These are phyloP conservation scores for Papiliotrema flavescens DNA, from an alignment of 1,284 basidiomycete species.

Conservation along the genomic window DNA sequence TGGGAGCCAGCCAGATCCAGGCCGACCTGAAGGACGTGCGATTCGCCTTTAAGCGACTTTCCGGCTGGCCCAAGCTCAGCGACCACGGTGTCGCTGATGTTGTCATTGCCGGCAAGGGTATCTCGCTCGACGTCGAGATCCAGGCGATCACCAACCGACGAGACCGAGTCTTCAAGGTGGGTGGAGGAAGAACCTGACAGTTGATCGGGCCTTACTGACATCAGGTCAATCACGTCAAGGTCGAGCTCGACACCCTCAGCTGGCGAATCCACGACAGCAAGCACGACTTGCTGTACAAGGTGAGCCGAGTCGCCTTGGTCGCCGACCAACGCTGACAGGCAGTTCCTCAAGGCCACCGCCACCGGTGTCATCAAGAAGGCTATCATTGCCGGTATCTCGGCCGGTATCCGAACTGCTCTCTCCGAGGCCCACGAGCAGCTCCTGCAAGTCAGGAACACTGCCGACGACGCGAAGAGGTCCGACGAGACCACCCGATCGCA, in stretches of 20 bases:
- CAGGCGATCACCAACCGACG: slow-evolving; percentile 45
- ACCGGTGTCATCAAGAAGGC: slow-evolving; percentile 80
- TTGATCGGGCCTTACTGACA: too few relatives aligned
- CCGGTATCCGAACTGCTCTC: slow-evolving; percentile 71
- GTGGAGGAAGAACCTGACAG: too few relatives aligned
- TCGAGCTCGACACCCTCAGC: slow-evolving; percentile 67
- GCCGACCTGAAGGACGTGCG: slow-evolving; percentile 80
- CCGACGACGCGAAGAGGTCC: slow-evolving; percentile 60
- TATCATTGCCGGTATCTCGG: slow-evolving; percentile 75
- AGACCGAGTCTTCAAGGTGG: slow-evolving; percentile 35
- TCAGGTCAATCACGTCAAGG: slow-evolving; percentile 55
- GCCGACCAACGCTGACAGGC: neutral
- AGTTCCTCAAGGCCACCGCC: slow-evolving; percentile 37
- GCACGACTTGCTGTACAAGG: slow-evolving; percentile 85
- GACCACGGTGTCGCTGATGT: slow-evolving; percentile 94
- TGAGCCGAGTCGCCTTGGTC: slow-evolving; percentile 53
- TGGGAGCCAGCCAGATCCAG: slow-evolving; percentile 81
- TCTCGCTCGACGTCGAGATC: slow-evolving; percentile 50
- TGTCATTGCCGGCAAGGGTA: slow-evolving; percentile 67
- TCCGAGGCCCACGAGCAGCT: slow-evolving; percentile 75
- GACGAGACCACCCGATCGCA: slow-evolving; percentile 57
- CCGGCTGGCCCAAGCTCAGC: slow-evolving; percentile 57
- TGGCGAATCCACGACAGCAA: slow-evolving; percentile 88
- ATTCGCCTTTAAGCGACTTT: slow-evolving; percentile 64
- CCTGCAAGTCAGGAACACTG: slow-evolving; percentile 51